phyloP scores from a whole-genome alignment of 2,329 filamentous ascomycete genomes.

The Fusarium nisikadoi region DNA sequence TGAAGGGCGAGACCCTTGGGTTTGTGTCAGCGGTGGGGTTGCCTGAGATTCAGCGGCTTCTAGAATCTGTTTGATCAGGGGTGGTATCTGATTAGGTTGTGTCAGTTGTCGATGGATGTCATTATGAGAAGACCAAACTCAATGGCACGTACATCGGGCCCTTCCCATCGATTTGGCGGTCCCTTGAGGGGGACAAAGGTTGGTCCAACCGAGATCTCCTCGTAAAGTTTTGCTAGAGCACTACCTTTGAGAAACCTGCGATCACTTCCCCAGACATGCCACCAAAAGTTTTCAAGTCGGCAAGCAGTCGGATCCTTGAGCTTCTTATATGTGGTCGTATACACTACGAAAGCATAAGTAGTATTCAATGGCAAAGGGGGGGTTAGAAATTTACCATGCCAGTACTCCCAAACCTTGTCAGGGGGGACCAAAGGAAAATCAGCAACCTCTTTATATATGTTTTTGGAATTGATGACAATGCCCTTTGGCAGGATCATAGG shows the following conservation, averaged over 20 bases:
- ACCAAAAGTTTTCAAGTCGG: conserved; percentile 73
- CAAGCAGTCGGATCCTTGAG: conserved; percentile 71
- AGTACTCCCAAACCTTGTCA: conserved; percentile 66
- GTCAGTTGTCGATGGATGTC: conserved; percentile 23
- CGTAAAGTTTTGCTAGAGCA: conserved; percentile 65
- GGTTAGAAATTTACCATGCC: conserved; percentile 60
- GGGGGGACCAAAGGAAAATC: conserved; percentile 60
- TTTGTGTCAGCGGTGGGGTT: conserved; percentile 25
- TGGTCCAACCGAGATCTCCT: conserved; percentile 67
- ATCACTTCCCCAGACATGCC: conserved; percentile 72
- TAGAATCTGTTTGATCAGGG: conserved; percentile 46
- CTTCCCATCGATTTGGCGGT: conserved; percentile 64
- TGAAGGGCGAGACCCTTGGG: conserved; percentile 25
- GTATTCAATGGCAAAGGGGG: neutral
- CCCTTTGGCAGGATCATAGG: conserved; percentile 66
- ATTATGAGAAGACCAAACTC: neutral
- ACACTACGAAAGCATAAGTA: conserved; percentile 56
- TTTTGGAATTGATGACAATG: conserved; percentile 64
- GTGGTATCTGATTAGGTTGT: conserved; percentile 39
- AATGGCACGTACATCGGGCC: conserved; percentile 55
- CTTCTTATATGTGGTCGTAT: conserved; percentile 68
- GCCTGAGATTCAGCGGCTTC: conserved; percentile 36
- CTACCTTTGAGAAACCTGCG: conserved; percentile 63
- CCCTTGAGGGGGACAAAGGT: conserved; percentile 66
- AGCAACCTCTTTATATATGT: conserved; percentile 65